phyloP scores from a whole-genome alignment of 768 basidiomycete genomes.

The Psilocybe cyanescens region DNA sequence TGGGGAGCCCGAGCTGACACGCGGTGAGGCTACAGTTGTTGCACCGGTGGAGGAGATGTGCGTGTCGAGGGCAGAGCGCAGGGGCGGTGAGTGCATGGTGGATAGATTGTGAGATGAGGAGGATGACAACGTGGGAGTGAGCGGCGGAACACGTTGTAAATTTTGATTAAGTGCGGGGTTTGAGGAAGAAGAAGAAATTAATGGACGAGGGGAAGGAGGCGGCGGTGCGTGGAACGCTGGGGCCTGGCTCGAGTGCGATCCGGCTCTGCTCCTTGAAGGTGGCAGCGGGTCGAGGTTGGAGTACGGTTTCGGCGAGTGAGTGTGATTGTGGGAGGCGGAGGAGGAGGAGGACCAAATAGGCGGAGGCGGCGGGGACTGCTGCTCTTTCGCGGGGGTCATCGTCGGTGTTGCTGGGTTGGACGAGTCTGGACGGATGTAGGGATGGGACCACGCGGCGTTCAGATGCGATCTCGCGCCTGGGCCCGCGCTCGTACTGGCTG shows the following conservation, averaged over 20 bases:
- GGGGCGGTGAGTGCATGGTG: neutral
- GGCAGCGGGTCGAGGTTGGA: neutral
- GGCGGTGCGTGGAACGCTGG: conserved; percentile 27
- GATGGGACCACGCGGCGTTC: neutral
- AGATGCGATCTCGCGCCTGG: no score
- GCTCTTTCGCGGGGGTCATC: neutral
- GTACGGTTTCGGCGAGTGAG: neutral
- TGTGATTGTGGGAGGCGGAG: neutral
- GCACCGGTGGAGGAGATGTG: neutral
- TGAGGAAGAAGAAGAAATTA: neutral
- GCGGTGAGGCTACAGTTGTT: neutral
- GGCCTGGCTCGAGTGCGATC: conserved; percentile 16
- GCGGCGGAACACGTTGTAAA: neutral
- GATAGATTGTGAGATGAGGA: neutral
- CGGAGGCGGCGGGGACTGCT: no score
- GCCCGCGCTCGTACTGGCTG: neutral
- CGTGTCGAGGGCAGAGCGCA: neutral
- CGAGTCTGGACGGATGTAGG: neutral
- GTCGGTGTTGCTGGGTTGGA: neutral
- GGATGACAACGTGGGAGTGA: neutral
- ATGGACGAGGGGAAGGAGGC: conserved; percentile 9
- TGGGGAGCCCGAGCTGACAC: conserved; percentile 13
- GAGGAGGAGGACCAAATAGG: neutral
- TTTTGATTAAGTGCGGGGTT: conserved; percentile 1
- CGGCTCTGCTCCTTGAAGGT: conserved; percentile 7